Percentiles rank a stretch among this genome's conserved stretches.
Evolutionary conservation across 163 green algal species (phyloP).

Genomic region (Scenedesmus sp.): DNA sequence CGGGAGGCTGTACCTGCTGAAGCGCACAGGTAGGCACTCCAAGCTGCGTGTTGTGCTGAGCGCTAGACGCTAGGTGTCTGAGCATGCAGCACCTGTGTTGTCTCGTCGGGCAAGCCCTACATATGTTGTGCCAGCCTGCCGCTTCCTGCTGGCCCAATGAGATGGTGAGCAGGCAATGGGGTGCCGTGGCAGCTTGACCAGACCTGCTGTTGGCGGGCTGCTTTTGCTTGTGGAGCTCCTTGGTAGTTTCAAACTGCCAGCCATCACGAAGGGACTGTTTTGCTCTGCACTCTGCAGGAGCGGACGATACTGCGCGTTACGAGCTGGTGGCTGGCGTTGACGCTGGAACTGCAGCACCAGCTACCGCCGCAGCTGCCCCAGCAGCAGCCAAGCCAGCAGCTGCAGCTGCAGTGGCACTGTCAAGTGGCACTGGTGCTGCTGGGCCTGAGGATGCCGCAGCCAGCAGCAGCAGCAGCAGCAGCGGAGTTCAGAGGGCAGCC

Average conservation of each 20-base stretch:
- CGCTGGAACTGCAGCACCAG: not conserved
- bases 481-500: not conserved
- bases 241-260: not conserved
- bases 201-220: not conserved
- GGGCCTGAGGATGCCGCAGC: not conserved
- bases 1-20: not conserved
- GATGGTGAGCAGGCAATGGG: not conserved
- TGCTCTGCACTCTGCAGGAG: not conserved
- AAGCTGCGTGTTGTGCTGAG: not conserved
- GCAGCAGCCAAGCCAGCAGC: not conserved
- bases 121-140: too few relatives aligned
- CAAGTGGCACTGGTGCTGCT: not conserved
- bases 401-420: not conserved
- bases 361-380: not conserved
- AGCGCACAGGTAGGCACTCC: not conserved
- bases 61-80: too few relatives aligned
- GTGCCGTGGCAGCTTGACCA: not conserved
- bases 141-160: not conserved
- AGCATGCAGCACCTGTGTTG: not conserved
- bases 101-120: not conserved
- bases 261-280: not conserved
- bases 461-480: constrained; percentile 9
- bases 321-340: not conserved
- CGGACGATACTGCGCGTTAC: not conserved
- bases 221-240: not conserved